Evolutionary conservation across 2,329 filamentous ascomycete species (phyloP).

Genomic region (Botrytis medusae): DNA sequence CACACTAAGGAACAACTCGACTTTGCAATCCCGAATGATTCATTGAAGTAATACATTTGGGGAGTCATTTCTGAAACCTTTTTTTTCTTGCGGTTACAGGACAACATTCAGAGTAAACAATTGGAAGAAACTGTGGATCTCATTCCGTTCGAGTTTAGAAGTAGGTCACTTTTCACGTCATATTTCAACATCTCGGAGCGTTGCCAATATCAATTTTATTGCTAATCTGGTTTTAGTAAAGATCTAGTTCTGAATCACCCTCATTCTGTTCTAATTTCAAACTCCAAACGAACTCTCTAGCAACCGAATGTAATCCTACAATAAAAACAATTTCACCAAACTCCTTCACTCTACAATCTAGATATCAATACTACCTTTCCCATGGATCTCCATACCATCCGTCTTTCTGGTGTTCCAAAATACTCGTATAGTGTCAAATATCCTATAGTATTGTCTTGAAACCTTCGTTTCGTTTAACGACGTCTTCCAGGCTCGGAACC

Average conservation of each 20-base stretch:
- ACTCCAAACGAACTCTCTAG: background rate
- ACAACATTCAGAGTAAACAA: background rate
- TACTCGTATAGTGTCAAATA: background rate
- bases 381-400: background rate
- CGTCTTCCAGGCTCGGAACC: background rate
- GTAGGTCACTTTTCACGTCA: fast-evolving
- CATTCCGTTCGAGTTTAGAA: background rate
- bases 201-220: background rate
- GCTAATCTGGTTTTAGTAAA: no score
- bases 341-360: background rate
- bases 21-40: background rate
- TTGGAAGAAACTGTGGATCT: background rate
- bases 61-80: fast-evolving
- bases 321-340: background rate
- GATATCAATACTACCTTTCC: background rate
- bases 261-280: background rate
- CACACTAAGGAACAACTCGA: background rate
- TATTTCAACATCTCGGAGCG: fast-evolving
- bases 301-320: background rate
- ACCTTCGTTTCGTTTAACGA: background rate
- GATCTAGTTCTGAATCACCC: background rate
- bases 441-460: background rate
- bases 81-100: no score
- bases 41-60: no score
- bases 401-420: background rate